phyloP scores from a whole-genome alignment of 2,329 filamentous ascomycete species.

The Botryotinia narcissicola region DNA sequence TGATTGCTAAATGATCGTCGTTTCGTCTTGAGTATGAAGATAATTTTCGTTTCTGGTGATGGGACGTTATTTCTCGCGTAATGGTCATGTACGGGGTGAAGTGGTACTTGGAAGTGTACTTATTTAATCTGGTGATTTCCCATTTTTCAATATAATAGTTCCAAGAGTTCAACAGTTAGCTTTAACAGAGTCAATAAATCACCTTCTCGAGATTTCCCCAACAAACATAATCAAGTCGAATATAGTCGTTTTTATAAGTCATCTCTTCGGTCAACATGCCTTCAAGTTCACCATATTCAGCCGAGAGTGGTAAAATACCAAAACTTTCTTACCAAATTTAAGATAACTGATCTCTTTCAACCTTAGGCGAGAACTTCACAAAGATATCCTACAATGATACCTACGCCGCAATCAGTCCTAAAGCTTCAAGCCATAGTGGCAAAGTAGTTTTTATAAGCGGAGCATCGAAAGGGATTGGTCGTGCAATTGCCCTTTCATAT shows the following conservation, averaged over 20 bases:
- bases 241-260: background rate
- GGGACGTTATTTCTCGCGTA: background rate
- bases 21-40: background rate
- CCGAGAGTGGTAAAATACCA: background rate
- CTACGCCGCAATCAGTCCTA: background rate
- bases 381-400: constrained; percentile 22
- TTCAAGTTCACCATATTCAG: background rate
- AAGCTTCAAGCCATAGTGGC: background rate
- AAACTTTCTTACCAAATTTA: background rate
- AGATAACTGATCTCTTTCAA: background rate
- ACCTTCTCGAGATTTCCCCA: background rate
- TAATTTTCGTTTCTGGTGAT: background rate
- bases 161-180: background rate
- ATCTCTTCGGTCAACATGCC: background rate
- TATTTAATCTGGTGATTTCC: background rate
- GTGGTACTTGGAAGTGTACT: background rate
- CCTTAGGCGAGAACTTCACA: background rate
- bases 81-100: background rate
- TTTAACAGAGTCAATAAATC: background rate
- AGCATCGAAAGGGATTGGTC: background rate
- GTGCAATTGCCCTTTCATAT: background rate
- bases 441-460: constrained; percentile 3
- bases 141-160: background rate
- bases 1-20: background rate
- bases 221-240: background rate